These are phyloP conservation scores for Fusarium praegraminearum DNA, from an alignment of 2,329 filamentous ascomycete species.

Conservation along the genomic window DNA sequence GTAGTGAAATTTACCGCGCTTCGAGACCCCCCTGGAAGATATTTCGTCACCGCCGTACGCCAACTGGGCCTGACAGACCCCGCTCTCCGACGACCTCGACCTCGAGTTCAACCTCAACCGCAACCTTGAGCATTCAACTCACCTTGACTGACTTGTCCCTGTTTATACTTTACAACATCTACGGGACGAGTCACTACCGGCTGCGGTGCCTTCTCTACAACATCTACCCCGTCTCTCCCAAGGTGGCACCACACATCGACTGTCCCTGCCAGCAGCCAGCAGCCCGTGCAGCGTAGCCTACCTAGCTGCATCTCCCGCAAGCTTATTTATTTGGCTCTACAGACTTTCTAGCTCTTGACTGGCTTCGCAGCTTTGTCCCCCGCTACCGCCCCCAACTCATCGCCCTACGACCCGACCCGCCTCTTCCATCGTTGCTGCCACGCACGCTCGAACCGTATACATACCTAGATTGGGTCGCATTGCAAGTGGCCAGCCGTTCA, in stretches of 20 bases:
- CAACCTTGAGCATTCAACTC: conserved; percentile 28
- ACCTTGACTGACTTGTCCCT: conserved; percentile 25
- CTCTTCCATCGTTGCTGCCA: conserved; percentile 34
- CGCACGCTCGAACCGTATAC: conserved; percentile 32
- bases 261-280: conserved; percentile 27
- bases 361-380: conserved; percentile 28
- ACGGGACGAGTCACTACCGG: conserved; percentile 10
- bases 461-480: conserved; percentile 52
- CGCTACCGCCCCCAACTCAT: conserved; percentile 44
- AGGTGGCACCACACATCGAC: conserved; percentile 4
- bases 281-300: conserved; percentile 23
- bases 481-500: conserved; percentile 45
- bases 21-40: conserved; percentile 24
- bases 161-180: conserved; percentile 27
- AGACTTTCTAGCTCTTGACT: conserved; percentile 19
- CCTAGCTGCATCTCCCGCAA: conserved; percentile 25
- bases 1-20: conserved; percentile 28
- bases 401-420: conserved; percentile 39
- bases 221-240: background rate
- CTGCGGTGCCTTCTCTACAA: conserved; percentile 7
- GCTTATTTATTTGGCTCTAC: conserved; percentile 28
- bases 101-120: conserved; percentile 24
- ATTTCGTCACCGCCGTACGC: conserved; percentile 48
- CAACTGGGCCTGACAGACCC: conserved; percentile 42
- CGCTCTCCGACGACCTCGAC: conserved; percentile 39